phyloP scores from a whole-genome alignment of 148 eudicot genomes.

The Fagopyrum esculentum region DNA sequence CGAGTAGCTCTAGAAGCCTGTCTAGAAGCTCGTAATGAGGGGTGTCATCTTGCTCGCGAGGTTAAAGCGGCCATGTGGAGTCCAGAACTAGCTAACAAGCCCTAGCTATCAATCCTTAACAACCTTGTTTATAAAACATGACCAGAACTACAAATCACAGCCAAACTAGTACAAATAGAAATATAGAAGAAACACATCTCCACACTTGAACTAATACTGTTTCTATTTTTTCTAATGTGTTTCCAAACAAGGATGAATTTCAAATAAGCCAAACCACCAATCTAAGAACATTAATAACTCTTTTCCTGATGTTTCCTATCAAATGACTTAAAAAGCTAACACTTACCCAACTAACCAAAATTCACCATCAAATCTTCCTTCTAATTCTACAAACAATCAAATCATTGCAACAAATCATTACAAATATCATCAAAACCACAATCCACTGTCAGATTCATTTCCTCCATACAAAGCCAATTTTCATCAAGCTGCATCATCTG shows the following conservation, averaged over 20 bases:
- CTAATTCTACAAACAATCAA: background rate
- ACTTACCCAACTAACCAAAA: background rate
- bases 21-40: no score
- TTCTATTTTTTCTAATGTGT: background rate
- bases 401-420: background rate
- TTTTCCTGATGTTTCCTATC: background rate
- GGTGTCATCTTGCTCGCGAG: no score
- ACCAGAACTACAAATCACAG: no score
- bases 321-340: background rate
- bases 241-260: background rate
- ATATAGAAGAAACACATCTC: background rate
- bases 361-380: background rate
- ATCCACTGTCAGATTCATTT: background rate
- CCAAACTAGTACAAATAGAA: background rate
- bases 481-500: background rate
- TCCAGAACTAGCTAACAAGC: no score
- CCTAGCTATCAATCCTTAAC: no score
- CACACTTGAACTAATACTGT: background rate
- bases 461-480: slow-evolving; percentile 16
- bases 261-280: background rate
- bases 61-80: no score
- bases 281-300: background rate
- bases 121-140: no score
- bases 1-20: no score
- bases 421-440: background rate